phyloP scores from a whole-genome alignment of 768 basidiomycete species.

The Russula ochroleuca region DNA sequence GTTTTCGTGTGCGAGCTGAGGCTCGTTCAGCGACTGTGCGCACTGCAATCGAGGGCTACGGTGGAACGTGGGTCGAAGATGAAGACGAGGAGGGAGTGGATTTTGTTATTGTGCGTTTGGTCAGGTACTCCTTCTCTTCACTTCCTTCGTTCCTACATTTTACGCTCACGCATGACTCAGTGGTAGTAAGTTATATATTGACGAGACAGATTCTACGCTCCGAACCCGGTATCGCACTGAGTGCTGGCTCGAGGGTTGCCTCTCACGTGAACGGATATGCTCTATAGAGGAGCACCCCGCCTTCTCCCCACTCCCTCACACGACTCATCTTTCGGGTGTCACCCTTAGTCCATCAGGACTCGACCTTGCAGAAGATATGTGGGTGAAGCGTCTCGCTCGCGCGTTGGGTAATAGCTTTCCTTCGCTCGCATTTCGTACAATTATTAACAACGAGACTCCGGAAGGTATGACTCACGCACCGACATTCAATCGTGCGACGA shows the following conservation, averaged over 20 bases:
- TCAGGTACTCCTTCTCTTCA: constrained; percentile 49
- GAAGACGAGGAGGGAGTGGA: constrained; percentile 46
- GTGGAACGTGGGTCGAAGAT: constrained; percentile 47
- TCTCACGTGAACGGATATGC: constrained; percentile 71
- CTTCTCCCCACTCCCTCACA: constrained; percentile 60
- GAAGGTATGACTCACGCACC: constrained; percentile 53
- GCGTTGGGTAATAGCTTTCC: constrained; percentile 52
- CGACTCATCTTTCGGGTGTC: constrained; percentile 58
- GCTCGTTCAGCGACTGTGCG: constrained; percentile 55
- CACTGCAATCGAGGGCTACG: constrained; percentile 54
- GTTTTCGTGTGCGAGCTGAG: constrained; percentile 62
- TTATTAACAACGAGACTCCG: background rate
- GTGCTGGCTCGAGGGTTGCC: constrained; percentile 89
- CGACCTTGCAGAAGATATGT: constrained; percentile 62
- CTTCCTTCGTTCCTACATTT: background rate
- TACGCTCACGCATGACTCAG: constrained; percentile 36
- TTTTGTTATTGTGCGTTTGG: constrained; percentile 66
- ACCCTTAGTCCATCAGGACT: constrained; percentile 71
- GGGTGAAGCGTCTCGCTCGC: constrained; percentile 59
- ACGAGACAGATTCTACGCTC: constrained; percentile 47
- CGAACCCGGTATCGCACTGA: constrained; percentile 74
- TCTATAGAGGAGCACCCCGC: constrained; percentile 61
- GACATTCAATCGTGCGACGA: constrained; percentile 62
- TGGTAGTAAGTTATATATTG: constrained; percentile 62
- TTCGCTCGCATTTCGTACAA: background rate